A percentile compares a stretch with the other conserved stretches of the same genome.
Conservation (phyloP, 2,329 filamentous ascomycete species). For the Tolypocladium inflatum region DNA sequence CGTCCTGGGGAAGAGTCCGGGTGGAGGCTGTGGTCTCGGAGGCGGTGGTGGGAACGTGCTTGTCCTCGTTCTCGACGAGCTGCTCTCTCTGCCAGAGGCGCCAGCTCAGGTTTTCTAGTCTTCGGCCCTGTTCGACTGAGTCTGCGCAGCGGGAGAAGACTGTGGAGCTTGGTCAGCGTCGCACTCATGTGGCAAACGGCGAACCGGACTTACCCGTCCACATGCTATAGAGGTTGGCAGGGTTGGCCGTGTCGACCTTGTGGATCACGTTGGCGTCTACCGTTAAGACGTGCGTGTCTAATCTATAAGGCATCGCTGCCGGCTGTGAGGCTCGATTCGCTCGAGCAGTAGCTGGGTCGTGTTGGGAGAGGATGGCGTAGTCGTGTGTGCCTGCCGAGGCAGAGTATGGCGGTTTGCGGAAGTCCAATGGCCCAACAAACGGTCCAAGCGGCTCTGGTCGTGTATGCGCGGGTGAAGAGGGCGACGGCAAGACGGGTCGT, state of each 20-base stretch:
- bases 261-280: conserved; percentile 88
- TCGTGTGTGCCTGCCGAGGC: neutral
- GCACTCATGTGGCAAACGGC: neutral
- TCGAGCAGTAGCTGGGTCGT: conserved; percentile 20
- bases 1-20: conserved; percentile 39
- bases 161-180: conserved; percentile 30
- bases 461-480: neutral
- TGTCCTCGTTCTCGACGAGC: conserved; percentile 64
- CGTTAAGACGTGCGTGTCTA: conserved; percentile 79
- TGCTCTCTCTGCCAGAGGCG: conserved; percentile 82
- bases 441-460: neutral
- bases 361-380: neutral
- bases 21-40: conserved; percentile 24
- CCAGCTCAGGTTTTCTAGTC: conserved; percentile 94
- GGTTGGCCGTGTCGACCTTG: conserved; percentile 87
- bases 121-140: conserved; percentile 83
- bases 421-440: neutral
- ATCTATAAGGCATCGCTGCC: conserved; percentile 66
- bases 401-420: neutral
- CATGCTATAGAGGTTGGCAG: conserved; percentile 91
- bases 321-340: conserved; percentile 22
- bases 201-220: conserved; percentile 74
- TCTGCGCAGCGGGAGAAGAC: conserved; percentile 93
- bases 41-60: conserved; percentile 30
- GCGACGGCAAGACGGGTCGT: neutral